Evolutionary conservation across 2,329 filamentous ascomycete genomes (phyloP).

Genomic region (Sporothrix euskadiensis): DNA sequence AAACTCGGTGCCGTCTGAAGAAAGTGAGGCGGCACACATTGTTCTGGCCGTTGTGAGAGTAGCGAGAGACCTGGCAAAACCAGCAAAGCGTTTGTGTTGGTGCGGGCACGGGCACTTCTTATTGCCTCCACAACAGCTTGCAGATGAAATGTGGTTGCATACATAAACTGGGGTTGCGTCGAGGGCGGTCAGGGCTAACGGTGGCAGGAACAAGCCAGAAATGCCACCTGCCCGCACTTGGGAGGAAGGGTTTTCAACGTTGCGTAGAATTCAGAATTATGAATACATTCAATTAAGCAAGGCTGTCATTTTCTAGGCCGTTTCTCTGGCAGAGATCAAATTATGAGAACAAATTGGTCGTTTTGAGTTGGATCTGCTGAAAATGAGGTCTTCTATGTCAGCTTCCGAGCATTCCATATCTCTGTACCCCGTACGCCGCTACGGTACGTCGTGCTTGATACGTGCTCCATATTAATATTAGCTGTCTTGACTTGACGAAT

Average conservation of each 20-base stretch:
- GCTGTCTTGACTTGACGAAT: too few species aligned
- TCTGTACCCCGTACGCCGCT: neutral
- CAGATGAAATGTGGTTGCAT: too few species aligned
- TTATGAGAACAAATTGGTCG: neutral
- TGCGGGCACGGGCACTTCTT: neutral
- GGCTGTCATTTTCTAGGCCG: too few species aligned
- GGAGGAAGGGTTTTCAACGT: neutral
- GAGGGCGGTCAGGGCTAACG: neutral
- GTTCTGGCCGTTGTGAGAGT: neutral
- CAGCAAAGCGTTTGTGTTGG: neutral
- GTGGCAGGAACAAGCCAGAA: neutral
- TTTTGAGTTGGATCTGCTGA: neutral
- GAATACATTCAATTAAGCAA: too few species aligned
- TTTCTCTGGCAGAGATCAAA: too few species aligned
- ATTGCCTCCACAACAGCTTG: neutral
- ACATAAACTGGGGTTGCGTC: neutral
- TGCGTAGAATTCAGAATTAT: neutral
- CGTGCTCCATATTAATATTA: too few species aligned
- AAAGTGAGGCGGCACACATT: slow-evolving; percentile 1
- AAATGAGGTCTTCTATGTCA: neutral
- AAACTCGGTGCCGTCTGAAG: slow-evolving; percentile 17
- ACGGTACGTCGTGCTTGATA: too few species aligned
- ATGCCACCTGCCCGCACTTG: neutral
- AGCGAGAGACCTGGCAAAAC: neutral
- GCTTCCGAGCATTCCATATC: neutral